Percentiles rank a stretch among this genome's conserved stretches.
phyloP scores from a whole-genome alignment of 805 yeast species.

The Cyberlindnera euphorbiae region DNA sequence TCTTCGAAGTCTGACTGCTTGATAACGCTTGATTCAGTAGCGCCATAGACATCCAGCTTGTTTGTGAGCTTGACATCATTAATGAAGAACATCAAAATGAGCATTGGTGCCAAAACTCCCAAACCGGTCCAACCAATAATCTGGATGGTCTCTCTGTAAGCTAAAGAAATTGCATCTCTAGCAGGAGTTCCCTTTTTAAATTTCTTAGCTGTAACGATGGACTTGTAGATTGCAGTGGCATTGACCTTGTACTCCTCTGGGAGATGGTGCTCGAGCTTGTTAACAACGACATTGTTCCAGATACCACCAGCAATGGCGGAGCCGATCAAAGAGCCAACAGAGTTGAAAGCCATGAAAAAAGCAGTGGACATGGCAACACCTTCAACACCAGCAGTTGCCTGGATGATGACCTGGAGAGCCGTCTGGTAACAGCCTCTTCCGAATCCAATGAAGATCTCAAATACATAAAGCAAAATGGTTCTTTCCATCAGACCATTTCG shows the following conservation, averaged over 20 bases:
- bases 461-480: slow-evolving; percentile 12
- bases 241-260: slow-evolving; percentile 19
- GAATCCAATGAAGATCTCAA: slow-evolving; percentile 27
- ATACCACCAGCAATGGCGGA: slow-evolving; percentile 27
- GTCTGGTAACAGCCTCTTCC: slow-evolving; percentile 26
- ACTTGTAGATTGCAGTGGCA: slow-evolving; percentile 25
- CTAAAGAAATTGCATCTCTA: slow-evolving; percentile 27
- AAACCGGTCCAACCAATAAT: slow-evolving; percentile 28
- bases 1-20: background rate
- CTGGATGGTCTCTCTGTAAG: slow-evolving; percentile 30
- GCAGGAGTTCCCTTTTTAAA: slow-evolving; percentile 25
- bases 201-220: slow-evolving; percentile 22
- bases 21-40: slow-evolving; percentile 12
- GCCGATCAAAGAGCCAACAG: slow-evolving; percentile 28
- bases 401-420: slow-evolving; percentile 26
- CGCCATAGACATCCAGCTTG: slow-evolving; percentile 20
- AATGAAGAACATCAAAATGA: slow-evolving; percentile 27
- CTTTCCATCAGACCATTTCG: slow-evolving; percentile 17
- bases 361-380: slow-evolving; percentile 30
- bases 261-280: slow-evolving; percentile 19
- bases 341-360: slow-evolving; percentile 26
- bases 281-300: slow-evolving; percentile 25
- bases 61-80: slow-evolving; percentile 24
- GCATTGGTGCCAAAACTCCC: slow-evolving; percentile 26
- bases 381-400: slow-evolving; percentile 26